Base-by-base conservation (phyloP, 139 green algal genomes). In the Chlorella sp. region DNA sequence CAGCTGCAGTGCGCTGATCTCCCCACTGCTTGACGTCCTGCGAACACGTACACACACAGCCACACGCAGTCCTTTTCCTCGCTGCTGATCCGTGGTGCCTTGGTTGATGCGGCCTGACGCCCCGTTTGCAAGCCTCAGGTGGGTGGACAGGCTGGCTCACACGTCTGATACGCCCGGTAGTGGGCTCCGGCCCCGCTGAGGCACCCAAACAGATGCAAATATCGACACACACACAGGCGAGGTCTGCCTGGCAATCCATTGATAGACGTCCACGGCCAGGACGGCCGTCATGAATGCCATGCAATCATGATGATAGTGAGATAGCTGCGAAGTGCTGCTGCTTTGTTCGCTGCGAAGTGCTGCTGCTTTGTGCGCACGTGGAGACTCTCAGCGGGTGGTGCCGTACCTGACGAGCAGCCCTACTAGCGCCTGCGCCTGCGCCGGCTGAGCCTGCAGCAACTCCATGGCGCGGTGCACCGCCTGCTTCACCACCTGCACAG, bases 1-100 rank as follows among this genome's bases (percentile, higher is more conserved):
- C 71, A 95, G 82, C 81, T 97, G 91, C 50, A 59, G 80, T 49
- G 42, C 59, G 35, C 67, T 89, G 5, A 95, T 59, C 62, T 95
- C 86, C 3, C 78, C 82, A 5, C 70, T 83, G 50, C 59, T 50
- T 17, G 24, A 10, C 65, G 61, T 30, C 65, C 65, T 71, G 65
- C 26, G 35, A 20, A 17, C 63, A 29, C 5, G 42, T 55, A 17
- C 42, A 30, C n/a, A n/a, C n/a, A n/a, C n/a, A n/a, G n/a, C n/a
- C n/a, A n/a, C n/a, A n/a, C n/a, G n/a, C n/a, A n/a, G n/a, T n/a
- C n/a, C n/a, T n/a, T n/a, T n/a, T n/a, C n/a, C n/a, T n/a, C n/a
- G n/a, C n/a, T n/a, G n/a, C n/a, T n/a, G n/a, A n/a, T n/a, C n/a
- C n/a, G n/a, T n/a, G n/a, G n/a, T n/a, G n/a, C n/a, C n/a, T n/a